Percentiles rank a stretch among this genome's conserved stretches.
phyloP scores from a whole-genome alignment of 208 protist species.

The Trypanosoma conorhini region DNA sequence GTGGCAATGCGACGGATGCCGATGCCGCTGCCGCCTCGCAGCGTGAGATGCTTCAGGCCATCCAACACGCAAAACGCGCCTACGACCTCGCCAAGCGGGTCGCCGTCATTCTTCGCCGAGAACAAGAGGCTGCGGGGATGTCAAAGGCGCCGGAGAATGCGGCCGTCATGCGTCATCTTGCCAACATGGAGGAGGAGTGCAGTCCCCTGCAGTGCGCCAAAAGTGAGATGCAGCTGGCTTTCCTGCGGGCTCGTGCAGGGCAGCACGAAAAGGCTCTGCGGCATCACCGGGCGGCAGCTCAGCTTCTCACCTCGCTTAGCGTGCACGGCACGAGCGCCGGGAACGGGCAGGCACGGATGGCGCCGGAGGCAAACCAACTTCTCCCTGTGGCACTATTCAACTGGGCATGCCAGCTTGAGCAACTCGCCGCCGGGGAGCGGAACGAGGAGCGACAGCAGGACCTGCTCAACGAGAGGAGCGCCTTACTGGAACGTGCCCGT shows the following conservation, averaged over 20 bases:
- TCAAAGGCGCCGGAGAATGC: background rate
- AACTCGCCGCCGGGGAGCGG: background rate
- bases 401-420: slow-evolving; percentile 15
- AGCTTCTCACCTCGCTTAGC: slow-evolving; percentile 10
- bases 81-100: slow-evolving; percentile 5
- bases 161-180: background rate
- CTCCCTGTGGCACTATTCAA: slow-evolving; percentile 23
- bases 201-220: slow-evolving; percentile 7
- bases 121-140: background rate
- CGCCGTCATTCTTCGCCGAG: background rate
- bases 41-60: slow-evolving; percentile 4
- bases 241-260: slow-evolving; percentile 6
- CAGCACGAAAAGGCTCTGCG: slow-evolving; percentile 11
- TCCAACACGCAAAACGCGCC: slow-evolving; percentile 21
- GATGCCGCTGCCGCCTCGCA: background rate
- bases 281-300: slow-evolving; percentile 6
- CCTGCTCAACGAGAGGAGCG: background rate
- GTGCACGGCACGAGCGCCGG: background rate
- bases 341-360: background rate
- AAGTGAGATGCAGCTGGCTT: slow-evolving; percentile 25
- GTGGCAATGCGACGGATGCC: background rate
- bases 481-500: slow-evolving; percentile 6
- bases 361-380: slow-evolving; percentile 9
- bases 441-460: background rate
- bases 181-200: slow-evolving; percentile 8